Evolutionary conservation across 768 basidiomycete genomes (phyloP).

Genomic region (Albatrellus ellisii): DNA sequence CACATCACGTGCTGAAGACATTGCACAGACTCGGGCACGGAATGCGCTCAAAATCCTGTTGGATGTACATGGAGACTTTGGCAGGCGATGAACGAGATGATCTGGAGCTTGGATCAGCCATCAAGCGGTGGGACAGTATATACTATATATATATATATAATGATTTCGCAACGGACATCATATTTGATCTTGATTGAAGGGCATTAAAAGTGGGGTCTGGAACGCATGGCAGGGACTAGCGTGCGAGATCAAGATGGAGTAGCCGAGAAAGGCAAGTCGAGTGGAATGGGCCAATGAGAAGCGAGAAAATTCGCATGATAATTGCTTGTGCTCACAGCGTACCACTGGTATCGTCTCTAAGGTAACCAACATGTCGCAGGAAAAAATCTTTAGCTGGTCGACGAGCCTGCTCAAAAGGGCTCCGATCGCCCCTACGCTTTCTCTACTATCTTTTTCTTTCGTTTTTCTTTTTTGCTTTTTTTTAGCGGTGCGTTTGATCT

Average conservation of each 20-base stretch:
- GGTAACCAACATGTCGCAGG: no score
- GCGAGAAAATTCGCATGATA: no score
- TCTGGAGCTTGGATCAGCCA: not conserved
- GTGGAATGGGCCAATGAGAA: no score
- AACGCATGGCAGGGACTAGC: no score
- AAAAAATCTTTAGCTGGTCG: not conserved
- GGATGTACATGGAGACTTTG: slow-evolving; percentile 82
- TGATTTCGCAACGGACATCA: no score
- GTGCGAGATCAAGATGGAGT: no score
- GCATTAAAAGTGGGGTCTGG: no score
- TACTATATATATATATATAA: slow-evolving; percentile 2
- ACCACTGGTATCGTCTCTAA: no score
- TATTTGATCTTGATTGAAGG: no score
- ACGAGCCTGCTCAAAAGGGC: not conserved
- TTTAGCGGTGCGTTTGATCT: slow-evolving; percentile 28
- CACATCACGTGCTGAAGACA: slow-evolving; percentile 63
- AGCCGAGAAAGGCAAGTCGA: no score
- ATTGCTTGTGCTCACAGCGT: no score
- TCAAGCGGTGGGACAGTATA: not conserved
- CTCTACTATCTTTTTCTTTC: slow-evolving; percentile 28
- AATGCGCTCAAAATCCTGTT: slow-evolving; percentile 90
- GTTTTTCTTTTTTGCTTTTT: slow-evolving; percentile 15
- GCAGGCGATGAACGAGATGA: slow-evolving; percentile 5
- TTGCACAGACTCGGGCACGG: slow-evolving; percentile 80
- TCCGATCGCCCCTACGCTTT: slow-evolving; percentile 16